Base-by-base conservation (phyloP, 1,139 yeast genomes). In the Pichia sp. region DNA sequence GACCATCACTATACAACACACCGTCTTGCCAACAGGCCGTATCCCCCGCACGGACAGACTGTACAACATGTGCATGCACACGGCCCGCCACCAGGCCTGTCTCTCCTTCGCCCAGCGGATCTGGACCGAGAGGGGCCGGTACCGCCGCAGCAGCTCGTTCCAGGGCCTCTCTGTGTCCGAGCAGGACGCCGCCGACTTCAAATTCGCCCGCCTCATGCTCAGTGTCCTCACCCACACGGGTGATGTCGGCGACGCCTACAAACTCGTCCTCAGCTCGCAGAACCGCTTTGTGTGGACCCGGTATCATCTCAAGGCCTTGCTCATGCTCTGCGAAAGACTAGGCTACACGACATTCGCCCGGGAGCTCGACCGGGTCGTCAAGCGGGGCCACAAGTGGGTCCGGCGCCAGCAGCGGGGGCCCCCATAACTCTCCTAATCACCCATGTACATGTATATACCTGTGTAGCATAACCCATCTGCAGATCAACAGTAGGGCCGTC, bases 101-200 rank as follows among this genome's bases (percentile, higher is more conserved):
- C 70, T 77, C 50, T 74, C 73, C 0, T 79, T 85, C 65, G 90
- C 92, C 2, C 82, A 82, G 55, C 68, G 71, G 41, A 75, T 87
- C 1, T 89, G 97, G 96, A 69, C 72, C 2, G 95, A 87, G 65
- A 78, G 97, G 64, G 97, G 97, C 2, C 61, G 68, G 44, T 89
- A 77, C 71, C 75, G 97, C 50, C 82, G 82, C 57, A 76, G 88
- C 0, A 49, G 57, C 0, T 61, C 61, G 1, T 88, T 84, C 71
- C 78, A 73, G 54, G 54, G 60, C 0, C 61, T 83, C 38, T 54
- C 74, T 0, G 64, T 72, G 8, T 61, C 58, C 0, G 69, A 68
- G 40, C 83, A 82, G 61, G 77, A 77, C 47, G 62, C 68, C 10
- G 70, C 75, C 1, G 97, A 90, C 67, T 85, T 84, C 68, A 75